Conservation (phyloP, 164 flowering plant species). For the Santalum album region DNA sequence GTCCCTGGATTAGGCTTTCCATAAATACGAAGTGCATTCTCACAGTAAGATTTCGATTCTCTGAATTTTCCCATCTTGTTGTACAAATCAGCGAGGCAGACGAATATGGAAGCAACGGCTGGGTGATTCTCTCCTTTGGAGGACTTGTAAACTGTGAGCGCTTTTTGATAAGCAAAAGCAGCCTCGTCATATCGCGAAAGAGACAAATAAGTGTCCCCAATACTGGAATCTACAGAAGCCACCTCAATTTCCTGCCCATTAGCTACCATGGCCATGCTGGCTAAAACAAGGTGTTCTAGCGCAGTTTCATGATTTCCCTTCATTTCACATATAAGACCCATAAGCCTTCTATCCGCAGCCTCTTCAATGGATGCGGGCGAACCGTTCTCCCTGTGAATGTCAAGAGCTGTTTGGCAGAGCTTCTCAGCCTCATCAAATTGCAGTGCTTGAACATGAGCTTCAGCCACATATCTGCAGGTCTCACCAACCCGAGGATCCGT, state of each 20-base stretch:
- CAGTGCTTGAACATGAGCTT: slow-evolving; percentile 85
- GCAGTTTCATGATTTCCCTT: slow-evolving; percentile 91
- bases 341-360: slow-evolving; percentile 90
- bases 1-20: slow-evolving; percentile 63
- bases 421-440: slow-evolving; percentile 85
- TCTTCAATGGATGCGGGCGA: slow-evolving; percentile 75
- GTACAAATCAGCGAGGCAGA: slow-evolving; percentile 79
- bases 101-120: slow-evolving; percentile 73
- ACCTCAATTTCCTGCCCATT: slow-evolving; percentile 82
- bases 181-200: slow-evolving; percentile 81
- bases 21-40: slow-evolving; percentile 81
- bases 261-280: slow-evolving; percentile 87
- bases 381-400: slow-evolving; percentile 70
- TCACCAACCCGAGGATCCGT: slow-evolving; percentile 85
- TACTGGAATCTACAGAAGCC: slow-evolving; percentile 81
- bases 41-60: slow-evolving; percentile 79
- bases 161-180: slow-evolving; percentile 82
- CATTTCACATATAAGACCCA: slow-evolving; percentile 91
- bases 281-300: slow-evolving; percentile 88
- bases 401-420: slow-evolving; percentile 75
- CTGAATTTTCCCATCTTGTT: slow-evolving; percentile 70
- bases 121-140: slow-evolving; percentile 90
- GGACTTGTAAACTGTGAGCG: slow-evolving; percentile 74
- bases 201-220: slow-evolving; percentile 84
- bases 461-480: slow-evolving; percentile 89